phyloP scores from a whole-genome alignment of 805 yeast genomes.

The Spathaspora boniae region DNA sequence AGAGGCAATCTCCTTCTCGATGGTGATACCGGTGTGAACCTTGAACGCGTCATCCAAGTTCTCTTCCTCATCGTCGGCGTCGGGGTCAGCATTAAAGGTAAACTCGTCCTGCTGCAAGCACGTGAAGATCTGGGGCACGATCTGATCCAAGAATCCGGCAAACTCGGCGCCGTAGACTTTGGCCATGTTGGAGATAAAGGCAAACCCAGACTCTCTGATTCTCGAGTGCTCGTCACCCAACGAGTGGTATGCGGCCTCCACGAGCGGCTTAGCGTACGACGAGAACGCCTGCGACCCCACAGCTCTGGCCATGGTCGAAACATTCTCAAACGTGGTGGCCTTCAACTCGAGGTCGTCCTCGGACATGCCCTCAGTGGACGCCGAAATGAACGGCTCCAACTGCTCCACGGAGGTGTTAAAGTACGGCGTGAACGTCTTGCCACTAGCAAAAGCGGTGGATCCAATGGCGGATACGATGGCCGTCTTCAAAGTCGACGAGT shows the following conservation, averaged over 20 bases:
- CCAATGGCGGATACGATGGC: conserved; percentile 94
- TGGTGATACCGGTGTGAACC: conserved; percentile 91
- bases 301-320: conserved; percentile 94
- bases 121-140: conserved; percentile 79
- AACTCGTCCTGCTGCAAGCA: conserved; percentile 87
- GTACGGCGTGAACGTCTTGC: conserved; percentile 81
- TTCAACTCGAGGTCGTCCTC: conserved; percentile 90
- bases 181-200: conserved; percentile 90
- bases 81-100: conserved; percentile 52
- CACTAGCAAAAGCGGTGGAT: conserved; percentile 94
- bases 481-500: conserved; percentile 68
- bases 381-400: conserved; percentile 77
- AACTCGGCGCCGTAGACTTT: conserved; percentile 91
- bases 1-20: conserved; percentile 94
- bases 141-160: conserved; percentile 75
- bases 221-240: conserved; percentile 75
- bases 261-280: conserved; percentile 81
- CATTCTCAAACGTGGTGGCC: conserved; percentile 88
- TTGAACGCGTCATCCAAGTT: conserved; percentile 70
- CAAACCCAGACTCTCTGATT: conserved; percentile 91
- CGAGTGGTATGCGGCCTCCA: conserved; percentile 81
- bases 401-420: conserved; percentile 76
- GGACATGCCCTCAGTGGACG: conserved; percentile 68
- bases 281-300: conserved; percentile 90
- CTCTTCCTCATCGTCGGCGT: conserved; percentile 55